Percentiles rank a stretch among this genome's conserved stretches.
Evolutionary conservation across 1,284 basidiomycete species (phyloP).

Genomic region (Rhodofomes roseus): DNA sequence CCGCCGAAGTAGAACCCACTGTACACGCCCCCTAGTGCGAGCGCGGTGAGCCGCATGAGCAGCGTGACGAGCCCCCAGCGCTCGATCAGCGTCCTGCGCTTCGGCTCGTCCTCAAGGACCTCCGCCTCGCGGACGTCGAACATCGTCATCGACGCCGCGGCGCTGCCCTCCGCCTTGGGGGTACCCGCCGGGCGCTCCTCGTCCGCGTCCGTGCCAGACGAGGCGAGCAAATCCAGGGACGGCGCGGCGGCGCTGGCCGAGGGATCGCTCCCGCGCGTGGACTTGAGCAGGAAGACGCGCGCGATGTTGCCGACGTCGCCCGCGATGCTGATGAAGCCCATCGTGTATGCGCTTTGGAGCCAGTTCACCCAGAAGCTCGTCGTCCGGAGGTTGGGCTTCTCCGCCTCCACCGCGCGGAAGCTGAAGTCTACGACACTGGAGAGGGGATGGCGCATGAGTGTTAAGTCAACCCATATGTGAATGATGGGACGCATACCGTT

Average conservation of each 20-base stretch:
- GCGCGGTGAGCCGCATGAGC: constrained; percentile 19
- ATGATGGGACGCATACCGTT: constrained; percentile 16
- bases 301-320: constrained; percentile 22
- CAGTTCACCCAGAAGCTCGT: constrained; percentile 26
- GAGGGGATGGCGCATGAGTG: too few relatives aligned
- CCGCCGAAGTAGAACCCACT: constrained; percentile 22
- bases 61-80: constrained; percentile 19
- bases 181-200: not conserved
- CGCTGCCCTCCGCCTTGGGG: not conserved
- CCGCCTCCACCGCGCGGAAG: constrained; percentile 28
- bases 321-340: constrained; percentile 28
- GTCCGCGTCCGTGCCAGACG: not conserved
- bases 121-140: not conserved
- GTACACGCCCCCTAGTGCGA: constrained; percentile 25
- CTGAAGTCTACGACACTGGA: constrained; percentile 24
- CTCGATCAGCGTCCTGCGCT: constrained; percentile 20
- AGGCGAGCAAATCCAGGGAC: not conserved
- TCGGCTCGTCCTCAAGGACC: not conserved
- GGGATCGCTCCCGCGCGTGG: constrained; percentile 15
- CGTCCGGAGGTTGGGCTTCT: constrained; percentile 15
- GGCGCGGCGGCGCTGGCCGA: not conserved
- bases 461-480: too few relatives aligned
- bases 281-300: constrained; percentile 28
- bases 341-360: constrained; percentile 27
- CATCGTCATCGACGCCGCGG: not conserved